phyloP scores from a whole-genome alignment of 1,284 basidiomycete species.

The Fistulinella cinereoalba region DNA sequence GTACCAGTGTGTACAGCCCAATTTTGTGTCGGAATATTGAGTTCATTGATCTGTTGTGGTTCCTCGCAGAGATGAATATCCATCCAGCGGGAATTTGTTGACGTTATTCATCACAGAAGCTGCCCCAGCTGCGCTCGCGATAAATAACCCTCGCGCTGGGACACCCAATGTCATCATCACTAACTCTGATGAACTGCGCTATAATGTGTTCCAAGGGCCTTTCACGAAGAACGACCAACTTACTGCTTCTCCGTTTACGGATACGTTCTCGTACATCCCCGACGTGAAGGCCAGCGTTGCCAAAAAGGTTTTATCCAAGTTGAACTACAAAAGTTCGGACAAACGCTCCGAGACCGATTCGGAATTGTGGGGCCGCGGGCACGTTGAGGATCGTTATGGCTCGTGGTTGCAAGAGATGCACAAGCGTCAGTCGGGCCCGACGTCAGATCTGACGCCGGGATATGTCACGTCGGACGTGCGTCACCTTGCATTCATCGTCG shows the following conservation, averaged over 20 bases:
- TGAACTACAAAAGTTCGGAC: conserved; percentile 48
- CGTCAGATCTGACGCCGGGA: conserved; percentile 52
- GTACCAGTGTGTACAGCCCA: conserved; percentile 43
- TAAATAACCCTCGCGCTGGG: conserved; percentile 58
- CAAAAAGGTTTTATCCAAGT: conserved; percentile 47
- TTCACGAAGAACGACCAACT: conserved; percentile 82
- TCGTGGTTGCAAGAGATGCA: conserved; percentile 60
- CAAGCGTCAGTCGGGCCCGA: conserved; percentile 19
- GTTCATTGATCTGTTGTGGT: neutral
- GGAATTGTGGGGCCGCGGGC: conserved; percentile 48
- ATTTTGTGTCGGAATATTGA: no score
- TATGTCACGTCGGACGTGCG: conserved; percentile 72
- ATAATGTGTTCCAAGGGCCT: conserved; percentile 64
- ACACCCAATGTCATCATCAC: conserved; percentile 69
- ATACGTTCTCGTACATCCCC: conserved; percentile 59
- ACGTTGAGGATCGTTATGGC: conserved; percentile 52
- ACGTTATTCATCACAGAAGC: conserved; percentile 61
- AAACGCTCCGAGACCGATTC: conserved; percentile 38
- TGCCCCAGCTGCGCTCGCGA: conserved; percentile 51
- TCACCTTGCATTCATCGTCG: neutral
- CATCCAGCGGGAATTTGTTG: conserved; percentile 62
- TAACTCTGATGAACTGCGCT: conserved; percentile 75
- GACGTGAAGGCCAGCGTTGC: conserved; percentile 49
- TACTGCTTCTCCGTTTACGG: conserved; percentile 63
- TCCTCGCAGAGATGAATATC: conserved; percentile 51